These are phyloP conservation scores for Astragalus membranaceus DNA, from an alignment of 306 rosid genomes.

Conservation along the genomic window DNA sequence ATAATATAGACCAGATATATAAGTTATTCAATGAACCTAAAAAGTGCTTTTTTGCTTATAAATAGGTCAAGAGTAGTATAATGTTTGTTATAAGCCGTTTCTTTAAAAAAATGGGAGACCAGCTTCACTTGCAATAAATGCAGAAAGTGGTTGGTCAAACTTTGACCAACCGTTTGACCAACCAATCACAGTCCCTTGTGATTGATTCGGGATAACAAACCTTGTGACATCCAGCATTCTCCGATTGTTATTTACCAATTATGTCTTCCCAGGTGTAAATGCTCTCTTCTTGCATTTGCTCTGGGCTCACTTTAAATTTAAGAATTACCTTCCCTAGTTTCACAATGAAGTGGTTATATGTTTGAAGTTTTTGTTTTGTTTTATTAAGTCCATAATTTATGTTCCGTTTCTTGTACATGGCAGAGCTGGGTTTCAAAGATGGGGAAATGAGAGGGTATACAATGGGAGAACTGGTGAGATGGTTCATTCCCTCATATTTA, in stretches of 20 bases:
- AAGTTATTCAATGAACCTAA: too few relatives aligned
- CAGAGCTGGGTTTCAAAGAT: slow-evolving; percentile 86
- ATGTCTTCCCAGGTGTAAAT: slow-evolving; percentile 8
- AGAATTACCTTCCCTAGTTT: slow-evolving; percentile 1
- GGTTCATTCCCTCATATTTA: slow-evolving; percentile 75
- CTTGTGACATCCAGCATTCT: too few relatives aligned
- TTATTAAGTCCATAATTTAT: not conserved
- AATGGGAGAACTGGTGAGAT: slow-evolving; percentile 89
- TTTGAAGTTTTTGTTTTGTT: not conserved
- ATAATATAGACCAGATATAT: too few relatives aligned
- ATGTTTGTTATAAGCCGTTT: not conserved
- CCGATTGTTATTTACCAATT: not conserved
- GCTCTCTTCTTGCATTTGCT: slow-evolving; percentile 8
- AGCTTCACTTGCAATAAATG: too few relatives aligned
- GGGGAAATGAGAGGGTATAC: slow-evolving; percentile 93
- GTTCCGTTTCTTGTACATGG: slow-evolving; percentile 11
- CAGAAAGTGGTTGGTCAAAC: too few relatives aligned
- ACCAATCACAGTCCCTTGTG: too few relatives aligned
- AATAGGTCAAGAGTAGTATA: not conserved
- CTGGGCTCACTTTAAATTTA: not conserved
- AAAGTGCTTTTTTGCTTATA: too few relatives aligned
- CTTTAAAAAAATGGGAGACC: too few relatives aligned
- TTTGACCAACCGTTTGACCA: too few relatives aligned
- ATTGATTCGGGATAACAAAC: too few relatives aligned
- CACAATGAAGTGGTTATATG: not conserved